These are phyloP conservation scores for Penicillium olsonii DNA, from an alignment of 2,329 filamentous ascomycete species.

Conservation along the genomic window DNA sequence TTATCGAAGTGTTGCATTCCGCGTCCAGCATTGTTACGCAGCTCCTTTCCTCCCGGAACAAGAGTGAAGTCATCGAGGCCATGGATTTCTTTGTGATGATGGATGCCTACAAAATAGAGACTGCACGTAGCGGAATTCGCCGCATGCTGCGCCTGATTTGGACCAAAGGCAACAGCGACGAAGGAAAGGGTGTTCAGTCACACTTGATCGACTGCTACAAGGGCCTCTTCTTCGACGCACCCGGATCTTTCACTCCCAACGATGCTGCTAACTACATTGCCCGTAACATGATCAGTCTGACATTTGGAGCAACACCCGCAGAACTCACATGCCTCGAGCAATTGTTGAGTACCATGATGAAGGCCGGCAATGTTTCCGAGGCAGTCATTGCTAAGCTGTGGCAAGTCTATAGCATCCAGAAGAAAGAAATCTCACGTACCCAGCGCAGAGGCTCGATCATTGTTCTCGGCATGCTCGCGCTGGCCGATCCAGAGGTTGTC, in stretches of 20 bases:
- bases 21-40: constrained; percentile 81
- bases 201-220: constrained; percentile 98
- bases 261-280: constrained; percentile 95
- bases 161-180: constrained; percentile 99
- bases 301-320: constrained; percentile 90
- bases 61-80: constrained; percentile 96
- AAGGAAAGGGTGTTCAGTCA: constrained; percentile 95
- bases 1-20: constrained; percentile 86
- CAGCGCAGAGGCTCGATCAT: constrained; percentile 94
- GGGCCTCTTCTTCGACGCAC: constrained; percentile 92
- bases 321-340: constrained; percentile 96
- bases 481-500: constrained; percentile 88
- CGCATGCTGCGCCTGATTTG: constrained; percentile 96
- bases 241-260: constrained; percentile 81
- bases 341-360: constrained; percentile 96
- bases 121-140: constrained; percentile 87
- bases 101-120: constrained; percentile 94
- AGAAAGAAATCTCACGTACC: constrained; percentile 85
- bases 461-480: constrained; percentile 91
- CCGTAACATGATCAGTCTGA: constrained; percentile 98
- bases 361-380: constrained; percentile 80
- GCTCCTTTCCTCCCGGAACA: constrained; percentile 90
- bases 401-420: constrained; percentile 96
- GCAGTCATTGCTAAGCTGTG: constrained; percentile 88
- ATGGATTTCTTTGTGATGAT: constrained; percentile 98